A percentile compares a stretch with the other conserved stretches of the same genome.
Evolutionary conservation across 768 basidiomycete genomes (phyloP).

Genomic region (Aureoboletus auriporus): DNA sequence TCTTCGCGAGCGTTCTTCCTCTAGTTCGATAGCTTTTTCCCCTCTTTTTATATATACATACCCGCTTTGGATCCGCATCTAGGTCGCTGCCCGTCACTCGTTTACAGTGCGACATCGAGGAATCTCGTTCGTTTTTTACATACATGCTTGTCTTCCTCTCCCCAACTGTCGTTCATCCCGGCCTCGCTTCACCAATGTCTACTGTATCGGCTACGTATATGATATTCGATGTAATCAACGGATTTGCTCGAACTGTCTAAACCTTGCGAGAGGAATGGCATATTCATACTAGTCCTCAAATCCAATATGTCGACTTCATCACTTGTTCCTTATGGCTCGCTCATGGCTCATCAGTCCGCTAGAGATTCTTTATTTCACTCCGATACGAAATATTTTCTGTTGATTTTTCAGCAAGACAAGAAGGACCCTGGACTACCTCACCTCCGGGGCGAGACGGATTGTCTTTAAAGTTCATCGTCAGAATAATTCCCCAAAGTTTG

Average conservation of each 20-base stretch:
- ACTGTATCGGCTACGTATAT: slow-evolving; percentile 26
- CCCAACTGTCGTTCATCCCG: neutral
- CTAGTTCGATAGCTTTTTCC: neutral
- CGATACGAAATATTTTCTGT: too few relatives aligned
- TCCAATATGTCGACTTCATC: too few relatives aligned
- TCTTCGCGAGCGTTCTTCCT: neutral
- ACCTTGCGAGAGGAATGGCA: too few relatives aligned
- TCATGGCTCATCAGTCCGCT: too few relatives aligned
- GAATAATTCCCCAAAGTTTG: too few relatives aligned
- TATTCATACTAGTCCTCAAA: too few relatives aligned
- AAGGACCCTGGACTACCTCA: too few relatives aligned
- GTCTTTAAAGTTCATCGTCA: too few relatives aligned
- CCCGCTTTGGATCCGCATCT: slow-evolving; percentile 16
- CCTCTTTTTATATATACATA: slow-evolving; percentile 1
- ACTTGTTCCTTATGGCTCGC: too few relatives aligned
- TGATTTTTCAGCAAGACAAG: too few relatives aligned
- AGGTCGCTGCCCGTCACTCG: slow-evolving; percentile 1
- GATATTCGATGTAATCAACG: slow-evolving; percentile 24
- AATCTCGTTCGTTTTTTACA: slow-evolving; percentile 1
- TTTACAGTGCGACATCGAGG: neutral
- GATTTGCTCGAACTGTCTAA: slow-evolving; percentile 5
- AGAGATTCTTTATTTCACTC: too few relatives aligned
- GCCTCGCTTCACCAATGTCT: slow-evolving; percentile 6
- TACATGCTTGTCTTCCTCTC: neutral
- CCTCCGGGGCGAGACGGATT: too few relatives aligned